Base-by-base conservation (phyloP, 371 early-diverging fungal genomes). In the Racocetra persica region DNA sequence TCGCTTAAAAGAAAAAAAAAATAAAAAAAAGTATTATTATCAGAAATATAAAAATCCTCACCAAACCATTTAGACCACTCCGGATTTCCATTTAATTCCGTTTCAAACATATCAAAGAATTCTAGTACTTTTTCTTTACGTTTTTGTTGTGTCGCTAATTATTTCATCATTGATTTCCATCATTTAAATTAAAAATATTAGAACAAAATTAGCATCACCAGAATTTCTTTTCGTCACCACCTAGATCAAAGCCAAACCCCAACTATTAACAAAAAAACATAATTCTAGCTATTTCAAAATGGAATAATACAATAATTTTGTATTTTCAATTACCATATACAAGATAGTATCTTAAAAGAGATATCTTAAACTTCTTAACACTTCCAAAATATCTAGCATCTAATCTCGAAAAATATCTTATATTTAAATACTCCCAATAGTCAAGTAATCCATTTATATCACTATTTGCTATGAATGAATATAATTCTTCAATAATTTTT, bases 51-150 rank as follows among this genome's bases (percentile, higher is more conserved):
- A 28, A 24, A 18, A 59, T 7, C 10, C 60, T 2, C 28, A 52
- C 92, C 91, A 84, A 92, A 92, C 92, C 92, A 92, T 62, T 89
- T 87, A 32, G 90, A 83, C 92, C 92, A 92, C 77, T 92, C 91
- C 6, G 88, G 77, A 75, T 89, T 89, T 7, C 87, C 89, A 65
- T 90, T 89, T 55, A 92, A 82, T 65, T 91, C 91, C 36, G 90
- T 82, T 26, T 91, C 91, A 83, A 87, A 90, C 3, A 83, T 81
- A 71, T 91, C 91, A 81, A 92, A 90, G 74, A 91, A 92, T 74
- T 91, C 92, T 57, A 87, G 82, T 2, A 92, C 87, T 63, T 89
- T 91, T 18, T 90, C 91, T 69, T 86, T 81, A 66, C 85, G 84
- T 81, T 90, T 92, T 81, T 90, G 89, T 65, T 91, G 91, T 18